A percentile compares a stretch with the other conserved stretches of the same genome.
These are phyloP conservation scores for Retiboletus fuscus DNA, from an alignment of 1,284 basidiomycete genomes.

Conservation along the genomic window DNA sequence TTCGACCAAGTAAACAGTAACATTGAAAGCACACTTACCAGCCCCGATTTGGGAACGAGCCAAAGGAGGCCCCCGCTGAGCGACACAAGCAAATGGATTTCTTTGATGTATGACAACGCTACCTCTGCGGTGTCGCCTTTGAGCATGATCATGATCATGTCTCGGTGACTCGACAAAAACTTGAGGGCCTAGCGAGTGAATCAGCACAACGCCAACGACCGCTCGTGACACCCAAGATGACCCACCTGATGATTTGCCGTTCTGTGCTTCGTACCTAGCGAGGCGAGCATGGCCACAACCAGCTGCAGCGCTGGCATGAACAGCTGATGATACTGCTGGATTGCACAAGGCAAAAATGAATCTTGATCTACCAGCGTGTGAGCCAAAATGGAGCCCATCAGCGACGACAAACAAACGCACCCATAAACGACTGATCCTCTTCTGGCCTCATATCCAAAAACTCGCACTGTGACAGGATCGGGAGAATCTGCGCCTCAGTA, in stretches of 20 bases:
- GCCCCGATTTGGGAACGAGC: slow-evolving; percentile 77
- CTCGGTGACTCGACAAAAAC: slow-evolving; percentile 82
- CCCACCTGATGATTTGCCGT: slow-evolving; percentile 76
- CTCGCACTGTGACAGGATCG: slow-evolving; percentile 87
- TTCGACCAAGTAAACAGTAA: background rate
- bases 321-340: slow-evolving; percentile 90
- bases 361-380: slow-evolving; percentile 70
- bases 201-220: background rate
- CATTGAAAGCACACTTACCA: slow-evolving; percentile 65
- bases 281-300: slow-evolving; percentile 75
- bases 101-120: slow-evolving; percentile 76
- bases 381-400: background rate
- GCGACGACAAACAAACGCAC: slow-evolving; percentile 56
- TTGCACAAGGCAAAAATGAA: slow-evolving; percentile 87
- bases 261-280: slow-evolving; percentile 72
- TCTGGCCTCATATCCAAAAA: slow-evolving; percentile 88
- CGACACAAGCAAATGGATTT: slow-evolving; percentile 80
- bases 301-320: slow-evolving; percentile 89
- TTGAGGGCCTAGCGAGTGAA: slow-evolving; percentile 67
- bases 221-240: background rate
- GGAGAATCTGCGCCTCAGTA: slow-evolving; percentile 86
- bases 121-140: slow-evolving; percentile 76
- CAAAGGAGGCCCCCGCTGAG: slow-evolving; percentile 77
- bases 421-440: slow-evolving; percentile 83
- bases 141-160: slow-evolving; percentile 83